phyloP scores from a whole-genome alignment of 306 rosid species.

The Abrus pulchellus region DNA sequence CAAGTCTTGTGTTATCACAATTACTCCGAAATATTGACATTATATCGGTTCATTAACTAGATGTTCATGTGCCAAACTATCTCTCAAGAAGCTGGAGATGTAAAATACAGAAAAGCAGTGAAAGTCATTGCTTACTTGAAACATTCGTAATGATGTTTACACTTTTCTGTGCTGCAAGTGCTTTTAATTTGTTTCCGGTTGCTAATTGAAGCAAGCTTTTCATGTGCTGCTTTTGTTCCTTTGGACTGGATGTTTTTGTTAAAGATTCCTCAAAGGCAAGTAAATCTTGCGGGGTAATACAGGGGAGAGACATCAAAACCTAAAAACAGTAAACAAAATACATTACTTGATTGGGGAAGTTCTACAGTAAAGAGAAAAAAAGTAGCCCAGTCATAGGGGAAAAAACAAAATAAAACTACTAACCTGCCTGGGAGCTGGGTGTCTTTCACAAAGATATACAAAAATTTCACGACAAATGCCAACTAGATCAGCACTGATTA shows the following conservation, averaged over 20 bases:
- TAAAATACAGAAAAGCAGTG: conserved; percentile 4
- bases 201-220: conserved; percentile 84
- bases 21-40: conserved; percentile 19
- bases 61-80: conserved; percentile 7
- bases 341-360: conserved; percentile 19
- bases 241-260: conserved; percentile 85
- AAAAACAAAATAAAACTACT: conserved; percentile 38
- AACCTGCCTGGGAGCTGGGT: conserved; percentile 95
- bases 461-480: conserved; percentile 93
- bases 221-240: conserved; percentile 94
- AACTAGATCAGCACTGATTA: conserved; percentile 88
- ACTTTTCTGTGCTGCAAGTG: conserved; percentile 89
- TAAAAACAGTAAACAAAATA: conserved; percentile 46
- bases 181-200: conserved; percentile 90
- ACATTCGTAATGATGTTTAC: conserved; percentile 90
- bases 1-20: conserved; percentile 20
- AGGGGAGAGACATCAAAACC: conserved; percentile 89
- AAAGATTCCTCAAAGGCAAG: conserved; percentile 94
- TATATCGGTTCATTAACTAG: conserved; percentile 4
- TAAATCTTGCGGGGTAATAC: conserved; percentile 75
- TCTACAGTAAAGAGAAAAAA: not conserved
- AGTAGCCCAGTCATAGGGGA: not conserved
- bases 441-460: conserved; percentile 80
- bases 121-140: conserved; percentile 69
- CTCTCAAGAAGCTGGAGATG: conserved; percentile 19